phyloP scores from a whole-genome alignment of 2,329 filamentous ascomycete species.

The Metarhizium guizhouense region DNA sequence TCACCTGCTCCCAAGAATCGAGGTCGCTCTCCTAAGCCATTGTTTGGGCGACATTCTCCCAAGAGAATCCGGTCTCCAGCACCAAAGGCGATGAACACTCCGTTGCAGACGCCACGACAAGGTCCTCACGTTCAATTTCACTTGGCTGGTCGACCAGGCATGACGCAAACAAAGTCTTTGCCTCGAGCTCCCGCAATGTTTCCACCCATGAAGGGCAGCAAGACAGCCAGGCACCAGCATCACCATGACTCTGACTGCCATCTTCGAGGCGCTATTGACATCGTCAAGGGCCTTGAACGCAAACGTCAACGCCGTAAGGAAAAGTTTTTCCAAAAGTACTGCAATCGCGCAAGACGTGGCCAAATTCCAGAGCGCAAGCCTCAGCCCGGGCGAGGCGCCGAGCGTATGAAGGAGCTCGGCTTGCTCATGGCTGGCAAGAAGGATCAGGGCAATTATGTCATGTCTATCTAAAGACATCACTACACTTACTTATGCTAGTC shows the following conservation, averaged over 20 bases:
- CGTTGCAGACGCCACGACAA: conserved; percentile 29
- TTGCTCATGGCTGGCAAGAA: conserved; percentile 77
- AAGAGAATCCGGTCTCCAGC: conserved; percentile 62
- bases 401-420: conserved; percentile 78
- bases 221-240: conserved; percentile 22
- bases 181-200: conserved; percentile 70
- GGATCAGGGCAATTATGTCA: conserved; percentile 66
- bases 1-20: conserved; percentile 29
- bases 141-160: conserved; percentile 48
- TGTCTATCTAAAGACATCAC: conserved; percentile 50
- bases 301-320: conserved; percentile 90
- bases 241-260: conserved; percentile 44
- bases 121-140: conserved; percentile 28
- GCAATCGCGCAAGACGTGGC: conserved; percentile 68
- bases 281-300: conserved; percentile 90
- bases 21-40: conserved; percentile 31
- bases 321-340: conserved; percentile 85
- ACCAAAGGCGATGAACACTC: conserved; percentile 33
- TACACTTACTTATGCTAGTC: neutral
- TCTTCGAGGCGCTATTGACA: conserved; percentile 89
- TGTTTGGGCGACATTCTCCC: conserved; percentile 63
- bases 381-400: conserved; percentile 76
- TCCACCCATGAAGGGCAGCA: conserved; percentile 38
- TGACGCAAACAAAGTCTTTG: conserved; percentile 76
- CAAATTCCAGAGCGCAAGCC: conserved; percentile 55